Evolutionary conservation across 75 land plant species (phyloP).

Genomic region (Ceratopteris richardii): DNA sequence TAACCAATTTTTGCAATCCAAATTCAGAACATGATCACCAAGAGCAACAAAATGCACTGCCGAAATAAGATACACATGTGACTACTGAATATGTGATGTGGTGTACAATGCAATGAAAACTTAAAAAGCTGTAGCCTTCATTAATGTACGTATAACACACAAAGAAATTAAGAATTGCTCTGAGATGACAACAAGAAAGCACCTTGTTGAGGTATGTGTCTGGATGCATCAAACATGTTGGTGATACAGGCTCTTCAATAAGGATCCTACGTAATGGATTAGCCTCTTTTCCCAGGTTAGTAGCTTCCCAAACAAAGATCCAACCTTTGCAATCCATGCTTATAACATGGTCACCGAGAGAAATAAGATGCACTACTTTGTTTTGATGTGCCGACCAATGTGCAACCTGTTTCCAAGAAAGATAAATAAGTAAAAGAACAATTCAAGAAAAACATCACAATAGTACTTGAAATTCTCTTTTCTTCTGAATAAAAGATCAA

Average conservation of each 20-base stretch:
- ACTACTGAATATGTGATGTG: too few relatives aligned
- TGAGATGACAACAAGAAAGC: too few relatives aligned
- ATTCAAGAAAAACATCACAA: too few relatives aligned
- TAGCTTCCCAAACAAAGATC: constrained; percentile 63
- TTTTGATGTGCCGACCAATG: constrained; percentile 66
- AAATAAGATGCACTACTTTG: constrained; percentile 52
- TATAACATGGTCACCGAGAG: constrained; percentile 67
- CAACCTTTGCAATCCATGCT: constrained; percentile 65
- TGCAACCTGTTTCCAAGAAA: constrained; percentile 56
- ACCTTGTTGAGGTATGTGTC: constrained; percentile 98
- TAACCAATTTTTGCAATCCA: too few relatives aligned
- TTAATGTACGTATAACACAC: background rate
- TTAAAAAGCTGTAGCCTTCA: too few relatives aligned
- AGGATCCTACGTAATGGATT: constrained; percentile 47
- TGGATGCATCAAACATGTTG: constrained; percentile 91
- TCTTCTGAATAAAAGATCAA: too few relatives aligned
- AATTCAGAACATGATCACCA: too few relatives aligned
- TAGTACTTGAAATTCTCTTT: too few relatives aligned
- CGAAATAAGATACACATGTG: background rate
- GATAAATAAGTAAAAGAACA: background rate
- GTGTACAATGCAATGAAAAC: too few relatives aligned
- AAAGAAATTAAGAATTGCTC: background rate
- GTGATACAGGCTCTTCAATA: constrained; percentile 52
- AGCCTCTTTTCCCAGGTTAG: constrained; percentile 27
- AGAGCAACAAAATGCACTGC: background rate